Evolutionary conservation across 495 filamentous ascomycete genomes (phyloP), one percentile per base, ranked within the genome.

Genomic region (Penicillium chermesinum): DNA sequence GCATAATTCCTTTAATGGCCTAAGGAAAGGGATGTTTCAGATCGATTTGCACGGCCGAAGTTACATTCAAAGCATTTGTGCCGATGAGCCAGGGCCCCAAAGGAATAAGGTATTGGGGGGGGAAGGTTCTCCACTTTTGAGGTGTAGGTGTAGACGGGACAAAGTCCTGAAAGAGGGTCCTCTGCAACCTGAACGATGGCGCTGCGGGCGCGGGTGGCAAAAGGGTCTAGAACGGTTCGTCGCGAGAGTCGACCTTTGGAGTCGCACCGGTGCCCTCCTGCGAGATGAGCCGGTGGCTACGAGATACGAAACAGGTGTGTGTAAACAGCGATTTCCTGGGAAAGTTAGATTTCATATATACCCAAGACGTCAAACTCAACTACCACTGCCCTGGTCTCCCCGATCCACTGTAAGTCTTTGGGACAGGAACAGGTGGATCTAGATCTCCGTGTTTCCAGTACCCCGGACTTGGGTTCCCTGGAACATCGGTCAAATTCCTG

Each of bases 381-480:
- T 44, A 53, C 13, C 49, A 45, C 33, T 44, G 43, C 41, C 38
- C 40, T 48, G 42, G 22, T 44, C 54, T 38, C 14, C 18, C n/a
- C 39, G 42, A 44, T 48, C 52, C 58, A 57, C 49, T 41, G 30
- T 39, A 59, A 59, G 36, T 37, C 51, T 41, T 49, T n/a, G n/a
- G n/a, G n/a, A n/a, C n/a, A n/a, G 58, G 49, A 36, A 58, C 52
- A 37, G 50, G 59, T 60, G 54, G 59, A 58, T 60, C 59, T 54
- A 63, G 53, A 63, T 58, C 57, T 49, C 50, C n/a, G n/a, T n/a
- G 44, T 45, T 40, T 51, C 59, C 49, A 51, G 53, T 52, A 7
- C 46, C 57, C 44, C 54, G 59, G 57, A 17, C 33, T 37, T 48
- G 57, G 53, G 51, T 48, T 54, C 41, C 35, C 37, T 19, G 18